Evolutionary conservation across 2,329 filamentous ascomycete genomes (phyloP).

Genomic region (Capronia americana): DNA sequence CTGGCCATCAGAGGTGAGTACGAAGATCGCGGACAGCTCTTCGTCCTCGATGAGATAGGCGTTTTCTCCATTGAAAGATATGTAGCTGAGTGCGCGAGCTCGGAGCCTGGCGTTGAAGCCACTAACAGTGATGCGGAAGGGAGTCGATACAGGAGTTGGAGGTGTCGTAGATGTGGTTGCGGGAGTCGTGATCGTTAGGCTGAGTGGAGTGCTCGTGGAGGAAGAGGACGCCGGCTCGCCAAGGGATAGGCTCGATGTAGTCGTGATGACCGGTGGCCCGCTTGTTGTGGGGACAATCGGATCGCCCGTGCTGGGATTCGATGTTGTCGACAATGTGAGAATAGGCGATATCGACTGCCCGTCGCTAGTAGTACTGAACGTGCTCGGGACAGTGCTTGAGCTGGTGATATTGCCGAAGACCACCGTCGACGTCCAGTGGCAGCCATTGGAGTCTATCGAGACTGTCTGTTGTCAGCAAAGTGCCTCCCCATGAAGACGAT

Average conservation of each 20-base stretch:
- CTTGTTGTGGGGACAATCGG: neutral
- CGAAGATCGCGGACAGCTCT: slow-evolving; percentile 22
- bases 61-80: slow-evolving; percentile 16
- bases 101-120: slow-evolving; percentile 19
- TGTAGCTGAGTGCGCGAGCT: slow-evolving; percentile 18
- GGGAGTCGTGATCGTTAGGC: neutral
- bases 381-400: slow-evolving; percentile 4
- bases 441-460: slow-evolving; percentile 14
- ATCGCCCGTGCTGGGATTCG: neutral
- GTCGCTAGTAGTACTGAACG: neutral
- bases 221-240: neutral
- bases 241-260: neutral
- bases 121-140: slow-evolving; percentile 24
- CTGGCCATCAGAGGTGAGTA: slow-evolving; percentile 20
- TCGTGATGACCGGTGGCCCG: neutral
- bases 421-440: slow-evolving; percentile 30
- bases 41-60: slow-evolving; percentile 20
- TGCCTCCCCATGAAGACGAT: neutral
- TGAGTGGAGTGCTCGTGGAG: neutral
- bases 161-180: slow-evolving; percentile 3
- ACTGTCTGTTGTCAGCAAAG: slow-evolving; percentile 13
- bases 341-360: slow-evolving; percentile 11
- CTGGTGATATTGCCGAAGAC: slow-evolving; percentile 25
- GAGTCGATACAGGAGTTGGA: slow-evolving; percentile 19
- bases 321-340: neutral